Base-by-base conservation (phyloP, 768 basidiomycete species). In the Candolleomyces efflorescens region DNA sequence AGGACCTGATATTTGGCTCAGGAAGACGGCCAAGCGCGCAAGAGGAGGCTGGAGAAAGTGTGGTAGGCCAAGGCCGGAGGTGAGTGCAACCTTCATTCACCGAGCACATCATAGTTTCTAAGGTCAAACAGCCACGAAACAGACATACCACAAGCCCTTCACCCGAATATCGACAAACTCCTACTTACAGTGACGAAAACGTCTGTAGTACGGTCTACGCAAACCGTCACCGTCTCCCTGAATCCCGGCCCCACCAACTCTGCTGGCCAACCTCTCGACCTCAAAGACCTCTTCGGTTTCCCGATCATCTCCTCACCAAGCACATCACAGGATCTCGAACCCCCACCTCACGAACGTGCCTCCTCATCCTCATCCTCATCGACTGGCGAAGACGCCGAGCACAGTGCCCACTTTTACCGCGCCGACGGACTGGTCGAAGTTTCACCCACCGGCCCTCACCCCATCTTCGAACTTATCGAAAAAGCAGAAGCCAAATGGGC, bases 401-500 rank as follows among this genome's bases (percentile, higher is more conserved):
- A 24, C 24, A 22, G 41, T 7, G 3, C 43, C 36, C 78, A 78
- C 55, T 58, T 56, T 1, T 78, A 75, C 63, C 71, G 69, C 12
- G 23, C 63, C 0, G 69, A 78, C 55, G 79, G 79, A 5, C 62
- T 81, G 4, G 61, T 81, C 3, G 72, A 74, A 53, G 75, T 77
- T 54, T 75, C 75, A 46, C 67, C 70, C 9, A 58, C 66, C 3
- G 78, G 73, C 1, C 64, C 69, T 3, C 92, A 97, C 69, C 95
- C 94, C 3, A 94, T 96, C 53, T 79, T 86, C 32, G 81, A 82
- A 45, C 81, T 96, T 60, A 85, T 96, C 67, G 73, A 75, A 2
- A 80, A 85, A 3, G 93, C 90, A 0, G 89, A 91, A 67, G 68
- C 67, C 17, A 79, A 80, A 27, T 96, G 89, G 79, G 73, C 79